phyloP scores from a whole-genome alignment of 768 basidiomycete genomes.

The Rhodotorula taiwanensis region DNA sequence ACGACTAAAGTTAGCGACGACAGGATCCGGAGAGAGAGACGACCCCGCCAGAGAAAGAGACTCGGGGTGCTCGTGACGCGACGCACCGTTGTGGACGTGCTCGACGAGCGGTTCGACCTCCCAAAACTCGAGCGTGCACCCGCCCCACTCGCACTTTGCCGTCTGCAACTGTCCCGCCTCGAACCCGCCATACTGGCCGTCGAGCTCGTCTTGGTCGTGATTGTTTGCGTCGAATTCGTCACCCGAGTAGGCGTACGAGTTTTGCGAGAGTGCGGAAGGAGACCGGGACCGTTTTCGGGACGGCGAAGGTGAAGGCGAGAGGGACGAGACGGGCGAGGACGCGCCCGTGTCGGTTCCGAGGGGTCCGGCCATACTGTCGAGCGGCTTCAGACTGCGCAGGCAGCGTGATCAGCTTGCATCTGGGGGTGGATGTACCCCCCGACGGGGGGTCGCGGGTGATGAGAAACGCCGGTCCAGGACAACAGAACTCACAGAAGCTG shows the following conservation, averaged over 20 bases:
- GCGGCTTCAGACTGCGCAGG: no score
- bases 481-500: no score
- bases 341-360: neutral
- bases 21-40: no score
- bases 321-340: neutral
- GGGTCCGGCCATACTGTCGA: no score
- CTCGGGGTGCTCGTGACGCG: neutral
- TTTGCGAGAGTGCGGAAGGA: neutral
- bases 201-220: neutral
- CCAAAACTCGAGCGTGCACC: conserved; percentile 63
- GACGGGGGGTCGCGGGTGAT: no score
- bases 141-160: conserved; percentile 73
- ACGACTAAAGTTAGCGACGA: neutral
- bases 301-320: neutral
- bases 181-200: conserved; percentile 5
- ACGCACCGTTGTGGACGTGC: conserved; percentile 73
- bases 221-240: conserved; percentile 9
- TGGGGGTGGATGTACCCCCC: no score
- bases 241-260: neutral
- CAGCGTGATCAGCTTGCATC: no score
- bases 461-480: no score
- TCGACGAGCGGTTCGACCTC: conserved; percentile 68
- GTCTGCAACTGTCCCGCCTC: conserved; percentile 5
- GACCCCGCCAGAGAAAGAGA: no score
- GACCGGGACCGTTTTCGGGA: conserved; percentile 8